These are phyloP conservation scores for Globisporangium middletonii DNA, from an alignment of 352 stramenopile genomes.

Conservation along the genomic window DNA sequence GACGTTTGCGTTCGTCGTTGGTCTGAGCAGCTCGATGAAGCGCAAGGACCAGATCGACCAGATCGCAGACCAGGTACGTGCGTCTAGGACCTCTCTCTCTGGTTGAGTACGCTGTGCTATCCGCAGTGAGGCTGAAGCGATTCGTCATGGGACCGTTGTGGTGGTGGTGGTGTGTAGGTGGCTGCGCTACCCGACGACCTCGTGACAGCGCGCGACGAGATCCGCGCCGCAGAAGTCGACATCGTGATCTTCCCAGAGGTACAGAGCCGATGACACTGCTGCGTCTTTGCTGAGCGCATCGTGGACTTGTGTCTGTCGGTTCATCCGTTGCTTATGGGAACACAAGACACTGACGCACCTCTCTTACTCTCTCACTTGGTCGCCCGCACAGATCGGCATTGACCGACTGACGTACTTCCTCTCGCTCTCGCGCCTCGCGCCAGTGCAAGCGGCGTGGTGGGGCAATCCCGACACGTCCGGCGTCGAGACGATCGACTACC, in stretches of 20 bases:
- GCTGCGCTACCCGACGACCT: constrained; percentile 48
- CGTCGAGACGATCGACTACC: constrained; percentile 63
- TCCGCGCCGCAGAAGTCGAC: constrained; percentile 45
- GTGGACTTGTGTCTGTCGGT: no score
- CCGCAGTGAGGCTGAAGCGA: no score
- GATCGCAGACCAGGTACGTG: constrained; percentile 41
- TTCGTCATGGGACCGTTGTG: not conserved
- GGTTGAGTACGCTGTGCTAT: no score
- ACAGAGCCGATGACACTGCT: not conserved
- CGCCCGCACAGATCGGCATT: constrained; percentile 47
- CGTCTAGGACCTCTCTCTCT: not conserved
- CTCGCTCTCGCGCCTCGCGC: constrained; percentile 54
- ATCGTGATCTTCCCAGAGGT: constrained; percentile 73
- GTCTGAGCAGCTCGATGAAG: constrained; percentile 52
- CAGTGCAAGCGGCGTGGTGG: constrained; percentile 70
- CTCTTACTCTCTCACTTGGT: no score
- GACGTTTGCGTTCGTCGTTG: constrained; percentile 58
- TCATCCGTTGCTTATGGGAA: no score
- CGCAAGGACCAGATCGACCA: constrained; percentile 32
- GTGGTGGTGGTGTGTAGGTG: constrained; percentile 26
- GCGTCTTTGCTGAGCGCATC: no score
- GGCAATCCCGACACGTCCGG: constrained; percentile 68
- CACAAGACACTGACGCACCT: not conserved
- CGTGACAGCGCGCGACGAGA: constrained; percentile 33
- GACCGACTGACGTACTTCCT: constrained; percentile 79